Base-by-base conservation (phyloP, 169 alveolate genomes). In the Theileria parva region DNA sequence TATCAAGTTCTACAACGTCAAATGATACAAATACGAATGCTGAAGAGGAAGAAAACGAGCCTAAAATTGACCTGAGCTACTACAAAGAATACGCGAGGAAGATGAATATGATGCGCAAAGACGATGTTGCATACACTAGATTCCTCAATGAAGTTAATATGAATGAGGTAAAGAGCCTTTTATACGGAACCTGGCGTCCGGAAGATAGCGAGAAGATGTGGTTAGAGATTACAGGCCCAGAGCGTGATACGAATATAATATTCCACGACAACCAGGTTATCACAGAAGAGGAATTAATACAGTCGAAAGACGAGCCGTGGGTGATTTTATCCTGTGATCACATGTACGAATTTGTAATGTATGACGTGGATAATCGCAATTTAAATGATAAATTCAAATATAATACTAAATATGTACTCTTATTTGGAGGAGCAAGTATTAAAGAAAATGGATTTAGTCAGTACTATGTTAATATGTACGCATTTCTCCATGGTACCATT, bases 121-220 rank as follows among this genome's bases (percentile, higher is more conserved):
- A 73, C 63, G 63, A 73, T 73, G 80, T 61, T 27, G 77, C 48
- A 73, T 59, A 73, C 44, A 73, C 15, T 8, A 73, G 57, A 28
- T 37, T 73, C 25, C 9, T 73, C 13, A 0, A 28, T 19, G 37
- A 25, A 23, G 12, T 83, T 44, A 50, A 74, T 15, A 25, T 79
- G 15, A 85, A 83, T 25, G 89, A 83, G 37, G 73, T 76, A 27
- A 64, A 75, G 60, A 69, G 61, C 34, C 72, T 83, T 11, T 28
- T 83, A 48, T 80, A 83, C 65, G 89, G 89, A 23, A 27, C 66
- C 11, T 83, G 89, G 89, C 27, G 51, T 0, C 57, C 85, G 30
- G 66, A 76, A 9, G 69, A 66, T 25, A 76, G 86, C 44, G 89
- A 83, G 9, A 32, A n/a, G 57, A 48, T 83, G 68, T 83, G 89